phyloP scores from a whole-genome alignment of 495 filamentous ascomycete species.

The Aspergillus coremiiformis region DNA sequence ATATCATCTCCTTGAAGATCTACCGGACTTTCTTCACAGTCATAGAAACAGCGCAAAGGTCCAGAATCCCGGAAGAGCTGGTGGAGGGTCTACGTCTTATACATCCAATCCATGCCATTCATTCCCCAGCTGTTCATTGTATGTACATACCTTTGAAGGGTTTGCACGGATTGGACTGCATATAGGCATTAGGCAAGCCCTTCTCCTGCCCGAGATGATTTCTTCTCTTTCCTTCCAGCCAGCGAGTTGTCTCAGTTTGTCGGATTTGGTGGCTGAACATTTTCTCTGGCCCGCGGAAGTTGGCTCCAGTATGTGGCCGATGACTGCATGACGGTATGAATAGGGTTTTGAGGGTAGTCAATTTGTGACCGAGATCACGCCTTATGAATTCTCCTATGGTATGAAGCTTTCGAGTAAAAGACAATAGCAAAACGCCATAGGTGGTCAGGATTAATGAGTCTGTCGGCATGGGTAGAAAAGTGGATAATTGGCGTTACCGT shows the following conservation, averaged over 20 bases:
- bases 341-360: conserved; percentile 3
- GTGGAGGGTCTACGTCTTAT: conserved; percentile 28
- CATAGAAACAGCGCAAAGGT: conserved; percentile 4
- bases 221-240: neutral
- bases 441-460: neutral
- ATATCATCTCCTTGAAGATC: conserved; percentile 24
- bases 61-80: conserved; percentile 15
- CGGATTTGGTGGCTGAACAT: neutral
- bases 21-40: conserved; percentile 20
- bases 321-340: conserved; percentile 19
- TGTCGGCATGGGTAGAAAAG: neutral
- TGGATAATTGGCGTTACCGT: neutral
- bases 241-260: neutral
- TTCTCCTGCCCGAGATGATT: conserved; percentile 13
- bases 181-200: conserved; percentile 30
- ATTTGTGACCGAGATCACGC: neutral
- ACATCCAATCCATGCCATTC: conserved; percentile 25
- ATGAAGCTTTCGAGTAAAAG: neutral
- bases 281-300: conserved; percentile 1
- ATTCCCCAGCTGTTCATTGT: conserved; percentile 20
- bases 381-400: neutral
- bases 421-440: neutral
- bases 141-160: conserved; percentile 9
- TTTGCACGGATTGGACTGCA: conserved; percentile 24
- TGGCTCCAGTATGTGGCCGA: conserved; percentile 10